phyloP scores from a whole-genome alignment of 2,329 filamentous ascomycete species.

The Diaporthe sp. region DNA sequence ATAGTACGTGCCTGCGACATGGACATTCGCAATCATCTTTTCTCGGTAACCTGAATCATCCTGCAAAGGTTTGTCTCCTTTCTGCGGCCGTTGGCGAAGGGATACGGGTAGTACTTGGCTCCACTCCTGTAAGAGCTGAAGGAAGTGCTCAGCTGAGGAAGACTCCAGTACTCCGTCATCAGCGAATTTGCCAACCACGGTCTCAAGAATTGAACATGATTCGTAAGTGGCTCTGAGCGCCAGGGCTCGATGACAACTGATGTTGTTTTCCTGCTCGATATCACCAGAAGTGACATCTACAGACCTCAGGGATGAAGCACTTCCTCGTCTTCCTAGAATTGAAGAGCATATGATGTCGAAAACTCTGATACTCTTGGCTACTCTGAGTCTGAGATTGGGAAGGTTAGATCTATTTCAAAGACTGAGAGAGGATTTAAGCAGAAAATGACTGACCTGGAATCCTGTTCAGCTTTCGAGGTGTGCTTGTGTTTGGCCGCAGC shows the following conservation, averaged over 20 bases:
- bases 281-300: slow-evolving; percentile 31
- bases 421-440: rapidly evolving
- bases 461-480: slow-evolving; percentile 25
- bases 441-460: not conserved
- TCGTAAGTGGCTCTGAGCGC: slow-evolving; percentile 33
- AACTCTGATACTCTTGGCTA: slow-evolving; percentile 35
- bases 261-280: not conserved
- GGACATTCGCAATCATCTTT: slow-evolving; percentile 41
- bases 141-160: slow-evolving; percentile 32
- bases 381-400: slow-evolving; percentile 9
- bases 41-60: slow-evolving; percentile 22
- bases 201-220: slow-evolving; percentile 36
- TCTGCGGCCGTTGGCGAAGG: slow-evolving; percentile 33
- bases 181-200: slow-evolving; percentile 28
- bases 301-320: slow-evolving; percentile 23
- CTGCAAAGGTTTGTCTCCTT: not conserved
- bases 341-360: slow-evolving; percentile 37
- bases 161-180: slow-evolving; percentile 29
- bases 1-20: slow-evolving; percentile 43
- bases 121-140: slow-evolving; percentile 34
- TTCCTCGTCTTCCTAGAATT: slow-evolving; percentile 33
- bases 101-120: slow-evolving; percentile 32
- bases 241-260: slow-evolving; percentile 9
- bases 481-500: slow-evolving; percentile 49
- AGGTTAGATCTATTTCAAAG: not conserved